These are phyloP conservation scores for Raphanus hybrid DNA, from an alignment of 441 rosid species.

Conservation along the genomic window DNA sequence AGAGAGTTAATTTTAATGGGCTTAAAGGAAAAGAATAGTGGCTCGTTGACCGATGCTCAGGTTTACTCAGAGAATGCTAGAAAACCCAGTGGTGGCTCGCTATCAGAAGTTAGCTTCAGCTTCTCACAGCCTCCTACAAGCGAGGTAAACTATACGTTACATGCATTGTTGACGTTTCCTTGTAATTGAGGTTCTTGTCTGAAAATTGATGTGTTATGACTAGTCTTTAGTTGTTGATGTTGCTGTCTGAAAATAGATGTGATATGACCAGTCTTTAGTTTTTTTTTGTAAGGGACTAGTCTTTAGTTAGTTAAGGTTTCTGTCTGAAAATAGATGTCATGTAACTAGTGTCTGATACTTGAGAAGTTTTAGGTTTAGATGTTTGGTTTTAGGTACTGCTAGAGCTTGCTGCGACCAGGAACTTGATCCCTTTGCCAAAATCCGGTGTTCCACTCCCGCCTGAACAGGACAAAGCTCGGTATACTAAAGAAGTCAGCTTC, in stretches of 20 bases:
- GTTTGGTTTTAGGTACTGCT: conserved; percentile 55
- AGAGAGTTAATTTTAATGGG: too few relatives aligned
- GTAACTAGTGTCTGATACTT: too few relatives aligned
- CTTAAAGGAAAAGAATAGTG: too few relatives aligned
- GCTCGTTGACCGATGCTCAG: conserved; percentile 64
- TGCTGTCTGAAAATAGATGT: too few relatives aligned
- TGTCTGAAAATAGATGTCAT: too few relatives aligned
- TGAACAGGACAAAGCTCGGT: conserved; percentile 77
- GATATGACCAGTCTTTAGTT: too few relatives aligned
- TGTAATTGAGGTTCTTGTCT: too few relatives aligned
- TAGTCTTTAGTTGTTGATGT: too few relatives aligned
- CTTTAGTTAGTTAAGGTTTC: too few relatives aligned
- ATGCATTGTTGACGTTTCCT: neutral
- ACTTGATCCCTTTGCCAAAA: conserved; percentile 84
- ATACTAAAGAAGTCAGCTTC: conserved; percentile 59
- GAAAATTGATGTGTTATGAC: too few relatives aligned
- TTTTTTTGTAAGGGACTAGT: too few relatives aligned
- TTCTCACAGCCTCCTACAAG: conserved; percentile 90
- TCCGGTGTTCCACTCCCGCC: conserved; percentile 80
- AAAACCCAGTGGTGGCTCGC: conserved; percentile 69
- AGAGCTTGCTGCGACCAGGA: conserved; percentile 78
- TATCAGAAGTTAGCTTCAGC: conserved; percentile 63
- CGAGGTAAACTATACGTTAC: conserved; percentile 53
- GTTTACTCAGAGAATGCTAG: conserved; percentile 88
- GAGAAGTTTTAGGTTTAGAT: too few relatives aligned